Conservation (phyloP, 495 filamentous ascomycete genomes). For the Aspergillus haitiensis region DNA sequence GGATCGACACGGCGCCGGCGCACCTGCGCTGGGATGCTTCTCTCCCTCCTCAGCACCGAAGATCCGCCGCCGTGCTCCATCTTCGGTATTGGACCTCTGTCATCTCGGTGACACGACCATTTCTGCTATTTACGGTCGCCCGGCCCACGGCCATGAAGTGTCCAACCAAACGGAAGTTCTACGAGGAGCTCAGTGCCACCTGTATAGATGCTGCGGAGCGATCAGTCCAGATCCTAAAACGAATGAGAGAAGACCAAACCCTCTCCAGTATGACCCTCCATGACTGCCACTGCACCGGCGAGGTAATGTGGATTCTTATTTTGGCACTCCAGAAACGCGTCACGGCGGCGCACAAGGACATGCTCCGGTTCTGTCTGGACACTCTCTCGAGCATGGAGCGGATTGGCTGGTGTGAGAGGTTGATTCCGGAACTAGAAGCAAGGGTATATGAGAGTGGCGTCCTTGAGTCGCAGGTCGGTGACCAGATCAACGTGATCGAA, state of each 20-base stretch:
- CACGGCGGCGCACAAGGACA: not conserved
- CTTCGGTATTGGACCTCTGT: not conserved
- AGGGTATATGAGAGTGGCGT: not conserved
- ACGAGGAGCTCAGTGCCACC: not conserved
- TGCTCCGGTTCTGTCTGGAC: slow-evolving; percentile 3
- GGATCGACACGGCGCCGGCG: not conserved
- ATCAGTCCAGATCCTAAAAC: not conserved
- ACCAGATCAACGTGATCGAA: not conserved
- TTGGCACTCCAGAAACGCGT: slow-evolving; percentile 1
- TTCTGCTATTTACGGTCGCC: slow-evolving; percentile 1
- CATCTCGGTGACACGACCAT: not conserved
- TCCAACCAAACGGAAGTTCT: not conserved
- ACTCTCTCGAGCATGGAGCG: not conserved
- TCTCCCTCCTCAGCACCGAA: not conserved
- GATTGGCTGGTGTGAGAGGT: slow-evolving; percentile 1
- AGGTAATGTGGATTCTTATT: slow-evolving; percentile 1
- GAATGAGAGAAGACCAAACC: not conserved
- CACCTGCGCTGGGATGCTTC: not conserved
- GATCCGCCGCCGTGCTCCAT: not conserved
- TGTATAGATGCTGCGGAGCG: slow-evolving; percentile 2
- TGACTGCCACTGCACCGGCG: slow-evolving; percentile 1
- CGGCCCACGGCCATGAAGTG: not conserved
- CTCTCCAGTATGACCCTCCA: not conserved
- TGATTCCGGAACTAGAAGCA: not conserved
- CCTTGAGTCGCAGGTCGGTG: not conserved